Evolutionary conservation across 768 basidiomycete genomes (phyloP), one percentile per base, ranked within the genome.

Genomic region (Paxillus ammoniavirescens): DNA sequence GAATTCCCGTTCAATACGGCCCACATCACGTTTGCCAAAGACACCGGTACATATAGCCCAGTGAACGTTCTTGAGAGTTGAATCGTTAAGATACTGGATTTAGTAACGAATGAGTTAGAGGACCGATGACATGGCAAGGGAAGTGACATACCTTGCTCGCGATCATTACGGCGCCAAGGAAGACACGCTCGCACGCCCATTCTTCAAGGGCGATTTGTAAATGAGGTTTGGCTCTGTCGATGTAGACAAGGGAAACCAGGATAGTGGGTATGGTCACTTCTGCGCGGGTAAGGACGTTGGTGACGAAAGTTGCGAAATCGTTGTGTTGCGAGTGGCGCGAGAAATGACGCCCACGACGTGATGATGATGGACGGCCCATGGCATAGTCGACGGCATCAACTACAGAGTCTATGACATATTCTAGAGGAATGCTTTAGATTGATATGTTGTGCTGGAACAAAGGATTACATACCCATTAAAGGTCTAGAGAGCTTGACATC

Each of bases 151-250:
- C 87, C 78, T 94, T 95, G 73, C 87, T 87, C 7, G 93, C 92
- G 44, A 82, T 77, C 70, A 95, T 93, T 58, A 94, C 71, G n/a
- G 91, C 85, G 47, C 93, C 93, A 41, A 95, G 81, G 73, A 95
- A 94, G 30, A 95, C 92, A 40, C 93, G 84, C 71, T 94, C 91
- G 46, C 89, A 78, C 13, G 92, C 93, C 89, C 89, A 91, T 63
- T 89, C 84, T 65, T 90, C 87, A 55, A 89, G 75, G 8, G 87
- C 87, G 59, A 91, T 91, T 65, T 88, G 86, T 41, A 92, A 77
- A 68, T 90, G 87, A 3, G 87, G 87, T 61, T 84, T 84, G 3
- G 89, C 86, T 51, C 90, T 74, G 72, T 84, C 75, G 65, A 91
- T 85, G 70, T 91, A 92, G 66, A 86, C 86, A 49, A 91, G 82